Percentiles rank a stretch among this genome's conserved stretches.
Evolutionary conservation across 2,329 filamentous ascomycete genomes (phyloP).

Genomic region (Cercospora beticola): DNA sequence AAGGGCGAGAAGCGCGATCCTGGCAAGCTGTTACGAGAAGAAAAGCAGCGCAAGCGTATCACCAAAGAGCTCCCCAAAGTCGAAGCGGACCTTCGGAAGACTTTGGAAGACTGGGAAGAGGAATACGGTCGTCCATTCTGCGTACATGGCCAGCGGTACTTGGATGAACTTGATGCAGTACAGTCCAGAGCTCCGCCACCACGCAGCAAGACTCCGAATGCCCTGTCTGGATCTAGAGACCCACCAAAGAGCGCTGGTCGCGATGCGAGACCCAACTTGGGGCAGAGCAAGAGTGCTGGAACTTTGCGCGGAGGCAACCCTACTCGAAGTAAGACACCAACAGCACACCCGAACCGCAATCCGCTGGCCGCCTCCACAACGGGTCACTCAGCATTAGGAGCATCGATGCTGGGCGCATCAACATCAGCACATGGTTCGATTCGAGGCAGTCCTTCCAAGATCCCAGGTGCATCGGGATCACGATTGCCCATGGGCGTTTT

Average conservation of each 20-base stretch:
- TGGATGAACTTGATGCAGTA: constrained; percentile 74
- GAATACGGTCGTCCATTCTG: constrained; percentile 92
- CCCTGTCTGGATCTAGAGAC: constrained; percentile 30
- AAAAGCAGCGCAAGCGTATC: constrained; percentile 98
- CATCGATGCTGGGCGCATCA: constrained; percentile 17
- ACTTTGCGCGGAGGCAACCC: constrained; percentile 46
- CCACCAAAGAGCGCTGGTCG: constrained; percentile 34
- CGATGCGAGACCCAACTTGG: constrained; percentile 17
- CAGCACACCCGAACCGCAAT: constrained; percentile 38
- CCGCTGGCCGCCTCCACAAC: constrained; percentile 32
- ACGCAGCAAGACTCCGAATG: constrained; percentile 64
- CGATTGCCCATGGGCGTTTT: constrained; percentile 69
- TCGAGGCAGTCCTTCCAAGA: constrained; percentile 61
- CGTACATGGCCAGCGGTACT: constrained; percentile 86
- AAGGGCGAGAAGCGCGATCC: constrained; percentile 95
- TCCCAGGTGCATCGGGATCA: constrained; percentile 53
- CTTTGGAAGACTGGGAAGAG: constrained; percentile 85
- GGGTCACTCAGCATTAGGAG: constrained; percentile 36
- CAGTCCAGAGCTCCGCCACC: constrained; percentile 58
- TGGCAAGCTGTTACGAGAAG: constrained; percentile 86
- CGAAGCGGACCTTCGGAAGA: constrained; percentile 75
- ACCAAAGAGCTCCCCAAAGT: constrained; percentile 94
- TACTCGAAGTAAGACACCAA: constrained; percentile 47
- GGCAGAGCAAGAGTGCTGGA: constrained; percentile 37
- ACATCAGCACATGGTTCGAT: constrained; percentile 27